Base-by-base conservation (phyloP, 1,284 basidiomycete genomes). In the Ustilago crameri region DNA sequence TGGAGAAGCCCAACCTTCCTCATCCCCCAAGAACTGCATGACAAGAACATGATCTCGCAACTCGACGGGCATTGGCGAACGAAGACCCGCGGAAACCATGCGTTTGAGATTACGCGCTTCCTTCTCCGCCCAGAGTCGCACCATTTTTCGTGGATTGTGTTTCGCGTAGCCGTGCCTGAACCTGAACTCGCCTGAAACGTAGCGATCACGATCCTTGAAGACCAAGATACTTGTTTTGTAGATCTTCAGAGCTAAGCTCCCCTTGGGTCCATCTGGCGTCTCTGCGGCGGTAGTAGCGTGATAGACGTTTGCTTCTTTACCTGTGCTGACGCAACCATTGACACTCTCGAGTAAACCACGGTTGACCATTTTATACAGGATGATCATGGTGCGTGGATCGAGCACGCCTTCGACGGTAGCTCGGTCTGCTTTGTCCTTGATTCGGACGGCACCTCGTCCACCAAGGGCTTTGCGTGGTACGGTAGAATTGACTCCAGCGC, bases 181-280 rank as follows among this genome's bases (percentile, higher is more conserved):
- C 9, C 96, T 90, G 81, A 92, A 91, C 83, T 98, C 96, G 47
- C 88, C 88, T 0, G 90, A 89, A 32, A 98, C 94, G 84, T 98
- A 98, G 59, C 92, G 91, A 81, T 96, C 93, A 12, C 96, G 90
- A 78, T 98, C 93, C 84, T 97, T 96, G 87, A 99, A 99, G 9
- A 95, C 88, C 9, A 99, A 89, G 71, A 99, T 98, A 26, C 93
- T 95, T 0, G 96, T 99, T 84, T 98, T 96, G 87, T 95, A 99
- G 74, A 99, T 95, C 85, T 98, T 99, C 68, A 98, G 87, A 0
- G 95, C 79, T 14, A 78, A 50, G 27, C 65, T 70, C 9, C 74
- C 65, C n/a, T 75, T 52, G 1, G 22, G 37, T n/a, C 27, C 35
- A 2, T 20, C 34, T 1, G 50, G 46, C 8, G n/a, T 34, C 1